A percentile compares a stretch with the other conserved stretches of the same genome.
Evolutionary conservation across 31 red algal genomes (phyloP).

Genomic region (Pterothamnion heteromorphum): DNA sequence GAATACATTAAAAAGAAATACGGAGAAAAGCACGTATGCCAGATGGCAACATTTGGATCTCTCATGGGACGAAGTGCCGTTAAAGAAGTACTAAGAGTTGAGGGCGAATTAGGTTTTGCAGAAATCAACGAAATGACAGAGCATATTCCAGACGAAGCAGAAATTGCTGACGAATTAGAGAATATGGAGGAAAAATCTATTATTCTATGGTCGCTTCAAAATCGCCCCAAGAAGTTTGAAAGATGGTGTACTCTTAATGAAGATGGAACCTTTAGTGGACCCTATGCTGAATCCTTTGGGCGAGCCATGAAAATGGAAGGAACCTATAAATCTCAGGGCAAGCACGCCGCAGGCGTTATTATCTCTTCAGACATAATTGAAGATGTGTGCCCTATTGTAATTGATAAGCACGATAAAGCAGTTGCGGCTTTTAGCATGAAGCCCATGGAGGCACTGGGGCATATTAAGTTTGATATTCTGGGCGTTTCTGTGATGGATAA

Average conservation of each 20-base stretch:
- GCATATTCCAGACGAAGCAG: too few species aligned
- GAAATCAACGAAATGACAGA: too few species aligned
- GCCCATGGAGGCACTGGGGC: slow-evolving; percentile 56
- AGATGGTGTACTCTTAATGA: too few species aligned
- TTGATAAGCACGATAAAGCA: slow-evolving; percentile 9
- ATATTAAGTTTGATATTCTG: slow-evolving; percentile 79
- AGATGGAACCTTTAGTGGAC: too few species aligned
- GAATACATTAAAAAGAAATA: slow-evolving; percentile 69
- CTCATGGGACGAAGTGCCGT: slow-evolving; percentile 76
- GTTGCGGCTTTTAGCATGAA: slow-evolving; percentile 52
- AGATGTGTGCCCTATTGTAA: neutral
- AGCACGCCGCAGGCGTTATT: slow-evolving; percentile 68
- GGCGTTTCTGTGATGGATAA: slow-evolving; percentile 46
- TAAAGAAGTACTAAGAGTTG: slow-evolving; percentile 73
- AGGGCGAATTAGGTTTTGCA: too few species aligned
- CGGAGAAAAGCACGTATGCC: slow-evolving; percentile 34
- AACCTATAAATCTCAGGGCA: slow-evolving; percentile 46
- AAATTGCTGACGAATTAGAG: too few species aligned
- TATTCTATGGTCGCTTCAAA: too few species aligned
- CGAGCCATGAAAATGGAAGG: slow-evolving; percentile 21
- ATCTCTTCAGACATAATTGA: slow-evolving; percentile 51
- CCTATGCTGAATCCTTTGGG: too few species aligned
- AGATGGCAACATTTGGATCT: slow-evolving; percentile 44
- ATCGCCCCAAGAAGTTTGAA: too few species aligned
- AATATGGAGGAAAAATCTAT: too few species aligned